Evolutionary conservation across 208 protist species (phyloP).

Genomic region (Trypanosoma rangeli): DNA sequence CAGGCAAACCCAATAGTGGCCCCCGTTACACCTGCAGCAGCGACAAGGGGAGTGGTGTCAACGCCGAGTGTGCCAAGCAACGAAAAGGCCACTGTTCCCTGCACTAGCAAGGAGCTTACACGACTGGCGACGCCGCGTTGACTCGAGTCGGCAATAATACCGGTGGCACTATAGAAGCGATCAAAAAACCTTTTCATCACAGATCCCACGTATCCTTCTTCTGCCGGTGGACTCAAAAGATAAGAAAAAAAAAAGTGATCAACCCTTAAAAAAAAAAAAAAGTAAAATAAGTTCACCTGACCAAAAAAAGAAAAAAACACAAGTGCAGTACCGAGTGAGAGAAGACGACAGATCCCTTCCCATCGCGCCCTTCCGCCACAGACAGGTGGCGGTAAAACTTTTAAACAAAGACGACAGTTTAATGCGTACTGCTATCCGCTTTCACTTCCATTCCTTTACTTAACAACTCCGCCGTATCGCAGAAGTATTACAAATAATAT

Average conservation of each 20-base stretch:
- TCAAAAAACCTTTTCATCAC: constrained; percentile 84
- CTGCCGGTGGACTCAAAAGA: not conserved
- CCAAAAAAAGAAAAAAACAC: no score
- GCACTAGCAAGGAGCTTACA: constrained; percentile 52
- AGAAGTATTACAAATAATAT: no score
- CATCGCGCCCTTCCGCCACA: no score
- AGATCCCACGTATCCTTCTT: constrained; percentile 1
- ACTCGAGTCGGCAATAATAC: constrained; percentile 64
- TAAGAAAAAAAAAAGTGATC: not conserved
- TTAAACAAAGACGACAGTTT: no score
- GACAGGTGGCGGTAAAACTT: no score
- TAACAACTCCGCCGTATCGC: no score
- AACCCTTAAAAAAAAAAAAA: not conserved
- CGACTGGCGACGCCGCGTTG: constrained; percentile 74
- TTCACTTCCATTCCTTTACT: no score
- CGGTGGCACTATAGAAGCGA: constrained; percentile 59
- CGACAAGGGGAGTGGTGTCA: constrained; percentile 73
- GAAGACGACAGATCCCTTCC: no score
- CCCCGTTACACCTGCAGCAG: constrained; percentile 75
- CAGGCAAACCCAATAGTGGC: constrained; percentile 84
- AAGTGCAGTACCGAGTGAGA: no score
- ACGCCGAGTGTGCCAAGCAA: constrained; percentile 70
- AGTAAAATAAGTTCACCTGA: no score
- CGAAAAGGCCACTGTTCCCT: constrained; percentile 60
- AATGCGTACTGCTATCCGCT: no score